phyloP scores from a whole-genome alignment of 202 grass and related monocot genomes.

The Schoenoplectus triqueter region DNA sequence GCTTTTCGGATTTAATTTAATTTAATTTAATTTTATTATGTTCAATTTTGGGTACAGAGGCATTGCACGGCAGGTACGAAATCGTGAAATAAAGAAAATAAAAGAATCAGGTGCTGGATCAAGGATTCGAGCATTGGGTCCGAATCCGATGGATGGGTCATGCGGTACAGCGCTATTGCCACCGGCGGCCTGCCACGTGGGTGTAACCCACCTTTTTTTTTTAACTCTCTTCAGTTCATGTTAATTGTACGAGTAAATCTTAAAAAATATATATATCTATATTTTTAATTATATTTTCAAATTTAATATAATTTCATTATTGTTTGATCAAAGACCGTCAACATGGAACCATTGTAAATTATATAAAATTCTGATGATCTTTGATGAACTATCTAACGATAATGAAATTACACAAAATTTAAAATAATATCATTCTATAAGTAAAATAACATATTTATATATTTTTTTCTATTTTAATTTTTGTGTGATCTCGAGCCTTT shows the following conservation, averaged over 20 bases:
- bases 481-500: no score
- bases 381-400: no score
- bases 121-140: neutral
- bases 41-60: constrained; percentile 20
- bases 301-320: no score
- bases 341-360: no score
- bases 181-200: constrained; percentile 15
- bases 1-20: constrained; percentile 10
- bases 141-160: neutral
- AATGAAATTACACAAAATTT: no score
- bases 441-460: no score
- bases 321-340: no score
- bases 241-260: neutral
- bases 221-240: neutral
- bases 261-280: neutral
- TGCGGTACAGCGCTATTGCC: neutral
- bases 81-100: constrained; percentile 13
- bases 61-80: constrained; percentile 52
- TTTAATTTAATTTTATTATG: neutral
- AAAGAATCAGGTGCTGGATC: neutral
- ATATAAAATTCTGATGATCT: no score
- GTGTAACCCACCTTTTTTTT: neutral
- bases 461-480: no score
- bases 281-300: no score
- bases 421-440: no score